A percentile compares a stretch with the other conserved stretches of the same genome.
phyloP scores from a whole-genome alignment of 352 stramenopile species.

The Globisporangium megalacanthum region DNA sequence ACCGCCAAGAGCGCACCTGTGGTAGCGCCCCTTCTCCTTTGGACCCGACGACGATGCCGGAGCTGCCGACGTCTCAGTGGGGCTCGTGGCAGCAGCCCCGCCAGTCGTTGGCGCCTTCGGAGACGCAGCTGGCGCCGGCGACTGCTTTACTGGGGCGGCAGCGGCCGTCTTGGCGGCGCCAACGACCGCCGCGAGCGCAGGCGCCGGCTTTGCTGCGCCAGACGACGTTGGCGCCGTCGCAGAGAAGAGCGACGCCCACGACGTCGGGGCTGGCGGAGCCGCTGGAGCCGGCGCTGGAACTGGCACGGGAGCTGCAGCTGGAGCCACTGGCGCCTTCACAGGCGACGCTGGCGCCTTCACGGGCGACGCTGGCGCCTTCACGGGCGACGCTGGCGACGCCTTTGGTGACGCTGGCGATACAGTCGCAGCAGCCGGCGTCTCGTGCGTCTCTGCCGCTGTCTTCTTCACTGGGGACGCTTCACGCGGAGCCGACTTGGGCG shows the following conservation, averaged over 20 bases:
- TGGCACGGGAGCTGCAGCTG: constrained; percentile 12
- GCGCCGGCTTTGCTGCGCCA: constrained; percentile 4
- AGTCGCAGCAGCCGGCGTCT: constrained; percentile 3
- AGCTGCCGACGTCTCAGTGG: constrained; percentile 10
- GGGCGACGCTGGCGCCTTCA: not conserved
- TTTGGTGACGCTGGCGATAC: constrained; percentile 11
- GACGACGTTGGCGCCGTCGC: constrained; percentile 13
- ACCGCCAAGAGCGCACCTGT: constrained; percentile 17
- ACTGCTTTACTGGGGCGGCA: constrained; percentile 16
- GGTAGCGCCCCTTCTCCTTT: constrained; percentile 54
- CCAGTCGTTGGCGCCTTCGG: constrained; percentile 13
- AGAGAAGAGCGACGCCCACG: constrained; percentile 52
- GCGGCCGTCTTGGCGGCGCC: constrained; percentile 20
- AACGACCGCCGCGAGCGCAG: constrained; percentile 11
- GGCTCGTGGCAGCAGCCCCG: not conserved
- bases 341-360: not conserved
- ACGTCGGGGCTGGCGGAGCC: constrained; percentile 29
- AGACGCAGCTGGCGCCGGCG: constrained; percentile 9
- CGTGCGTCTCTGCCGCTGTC: constrained; percentile 1
- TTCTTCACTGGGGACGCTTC: constrained; percentile 20
- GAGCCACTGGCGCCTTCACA: constrained; percentile 9
- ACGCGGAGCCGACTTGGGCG: constrained; percentile 13
- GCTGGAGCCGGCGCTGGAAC: constrained; percentile 16
- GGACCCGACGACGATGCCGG: constrained; percentile 17
- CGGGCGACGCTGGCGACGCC: not conserved